Base-by-base conservation (phyloP, 495 filamentous ascomycete species). In the Talaromyces proteolyticus region DNA sequence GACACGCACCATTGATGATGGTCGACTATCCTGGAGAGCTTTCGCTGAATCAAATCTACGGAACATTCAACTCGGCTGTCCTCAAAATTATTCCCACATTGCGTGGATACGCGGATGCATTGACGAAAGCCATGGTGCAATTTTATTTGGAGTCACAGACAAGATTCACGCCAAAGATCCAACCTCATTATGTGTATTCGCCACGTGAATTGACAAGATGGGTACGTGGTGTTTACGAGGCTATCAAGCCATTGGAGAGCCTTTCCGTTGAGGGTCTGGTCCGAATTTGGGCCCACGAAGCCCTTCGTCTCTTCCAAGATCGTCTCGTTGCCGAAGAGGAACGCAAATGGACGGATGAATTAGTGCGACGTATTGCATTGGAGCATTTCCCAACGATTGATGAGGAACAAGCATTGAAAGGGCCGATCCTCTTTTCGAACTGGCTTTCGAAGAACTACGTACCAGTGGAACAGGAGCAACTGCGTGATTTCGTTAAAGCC, bases 371-470 rank as follows among this genome's bases (percentile, higher is more conserved):
- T 20, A 88, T 96, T 66, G 93, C 93, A 8, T 65, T 93, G 42
- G 88, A 96, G 43, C 79, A 89, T 60, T 99, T 99, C 79, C 93
- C 92, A 1, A 92, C 79, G 17, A 91, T 97, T 54, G 87, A 96
- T 53, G 84, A 95, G 44, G 71, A 84, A 24, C 86, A 87, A 58
- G 91, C 94, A 25, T 77, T 99, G n/a, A 87, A 88, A 57, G 88
- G 88, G 0, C 93, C 93, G 3, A 97, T 99, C 44, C 70, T 99
- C 23, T 99, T 91, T 74, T 99, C 93, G 6, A 99, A 97, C 66
- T 99, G 93, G 93, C 79, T 97, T n/a, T 96, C 92, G 19, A 97
- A 95, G 79, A 84, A 99, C 63, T 99, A 99, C 60, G 83, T 97
- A 19, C 91, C 93, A 19, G 93, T 99, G 42, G 93, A 94, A 50